phyloP scores from a whole-genome alignment of 139 green algal species.

The Gonium pectorale region DNA sequence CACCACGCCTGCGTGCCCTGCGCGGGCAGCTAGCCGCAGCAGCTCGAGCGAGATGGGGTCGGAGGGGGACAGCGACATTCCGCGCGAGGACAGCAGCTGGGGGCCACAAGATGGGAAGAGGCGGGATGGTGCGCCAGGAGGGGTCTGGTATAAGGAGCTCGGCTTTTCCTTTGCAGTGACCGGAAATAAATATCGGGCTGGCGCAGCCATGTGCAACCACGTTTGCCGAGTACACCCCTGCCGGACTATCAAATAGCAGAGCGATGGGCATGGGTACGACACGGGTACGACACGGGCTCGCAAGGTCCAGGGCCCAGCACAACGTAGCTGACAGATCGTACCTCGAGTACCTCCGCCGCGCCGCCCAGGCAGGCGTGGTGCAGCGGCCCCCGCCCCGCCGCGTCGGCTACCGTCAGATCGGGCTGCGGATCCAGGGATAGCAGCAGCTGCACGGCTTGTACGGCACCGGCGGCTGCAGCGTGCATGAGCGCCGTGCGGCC shows the following conservation, averaged over 20 bases:
- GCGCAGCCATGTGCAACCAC: too few relatives aligned
- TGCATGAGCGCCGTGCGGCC: conserved; percentile 49
- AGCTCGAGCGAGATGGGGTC: conserved; percentile 24
- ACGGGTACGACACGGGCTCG: too few relatives aligned
- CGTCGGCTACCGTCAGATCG: not conserved
- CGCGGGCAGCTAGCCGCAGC: conserved; percentile 39
- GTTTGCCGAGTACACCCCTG: too few relatives aligned
- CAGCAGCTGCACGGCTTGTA: conserved; percentile 36
- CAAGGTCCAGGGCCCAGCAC: too few relatives aligned
- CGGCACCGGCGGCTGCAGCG: conserved; percentile 30
- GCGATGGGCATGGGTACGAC: too few relatives aligned
- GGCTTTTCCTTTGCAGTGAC: too few relatives aligned
- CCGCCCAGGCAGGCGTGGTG: conserved; percentile 47
- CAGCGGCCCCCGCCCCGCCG: conserved; percentile 11
- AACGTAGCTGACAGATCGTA: too few relatives aligned
- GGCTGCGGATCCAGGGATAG: not conserved
- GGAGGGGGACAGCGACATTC: not conserved
- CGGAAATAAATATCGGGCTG: too few relatives aligned
- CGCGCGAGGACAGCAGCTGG: conserved; percentile 6
- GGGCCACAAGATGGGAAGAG: too few relatives aligned
- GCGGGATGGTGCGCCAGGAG: too few relatives aligned
- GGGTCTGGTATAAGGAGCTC: too few relatives aligned
- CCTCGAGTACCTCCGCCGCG: conserved; percentile 13
- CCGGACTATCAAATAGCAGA: too few relatives aligned
- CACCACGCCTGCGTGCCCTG: conserved; percentile 34